Percentiles rank a stretch among this genome's conserved stretches.
Conservation (phyloP, 257 asterid genomes). For the Fraxinus pennsylvanica region DNA sequence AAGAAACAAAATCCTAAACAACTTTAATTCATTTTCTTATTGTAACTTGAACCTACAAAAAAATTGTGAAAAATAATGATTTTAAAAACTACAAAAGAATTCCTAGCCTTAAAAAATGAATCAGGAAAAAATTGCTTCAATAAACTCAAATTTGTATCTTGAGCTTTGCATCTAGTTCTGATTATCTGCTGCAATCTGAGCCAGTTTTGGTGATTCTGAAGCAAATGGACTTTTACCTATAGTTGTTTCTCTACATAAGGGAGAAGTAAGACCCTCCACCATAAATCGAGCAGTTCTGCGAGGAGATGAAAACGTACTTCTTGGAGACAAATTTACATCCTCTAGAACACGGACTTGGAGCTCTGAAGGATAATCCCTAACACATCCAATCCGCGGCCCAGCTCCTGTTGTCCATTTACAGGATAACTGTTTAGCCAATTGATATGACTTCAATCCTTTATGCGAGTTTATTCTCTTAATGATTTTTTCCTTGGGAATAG, state of each 20-base stretch:
- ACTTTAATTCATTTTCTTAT: background rate
- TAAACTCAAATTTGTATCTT: background rate
- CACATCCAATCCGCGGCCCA: conserved; percentile 87
- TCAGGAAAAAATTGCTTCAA: background rate
- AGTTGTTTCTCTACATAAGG: conserved; percentile 18
- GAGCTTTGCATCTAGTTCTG: background rate
- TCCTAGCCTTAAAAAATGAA: background rate
- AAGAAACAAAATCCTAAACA: background rate
- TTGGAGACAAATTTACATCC: conserved; percentile 73
- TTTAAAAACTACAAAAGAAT: background rate
- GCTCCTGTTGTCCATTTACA: conserved; percentile 96
- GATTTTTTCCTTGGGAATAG: conserved; percentile 60
- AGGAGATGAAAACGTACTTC: conserved; percentile 40
- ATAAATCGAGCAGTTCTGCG: conserved; percentile 26
- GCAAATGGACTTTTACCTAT: conserved; percentile 26
- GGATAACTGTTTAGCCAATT: conserved; percentile 67
- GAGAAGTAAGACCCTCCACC: conserved; percentile 10
- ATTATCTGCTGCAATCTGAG: background rate
- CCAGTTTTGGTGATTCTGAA: background rate
- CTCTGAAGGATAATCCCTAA: conserved; percentile 86
- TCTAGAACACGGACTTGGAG: conserved; percentile 70
- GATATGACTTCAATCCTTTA: conserved; percentile 66
- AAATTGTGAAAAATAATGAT: background rate
- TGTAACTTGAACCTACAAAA: background rate
- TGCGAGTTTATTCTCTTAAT: conserved; percentile 66